These are phyloP conservation scores for Neoboletus magnificus DNA, from an alignment of 768 basidiomycete species.

Conservation along the genomic window DNA sequence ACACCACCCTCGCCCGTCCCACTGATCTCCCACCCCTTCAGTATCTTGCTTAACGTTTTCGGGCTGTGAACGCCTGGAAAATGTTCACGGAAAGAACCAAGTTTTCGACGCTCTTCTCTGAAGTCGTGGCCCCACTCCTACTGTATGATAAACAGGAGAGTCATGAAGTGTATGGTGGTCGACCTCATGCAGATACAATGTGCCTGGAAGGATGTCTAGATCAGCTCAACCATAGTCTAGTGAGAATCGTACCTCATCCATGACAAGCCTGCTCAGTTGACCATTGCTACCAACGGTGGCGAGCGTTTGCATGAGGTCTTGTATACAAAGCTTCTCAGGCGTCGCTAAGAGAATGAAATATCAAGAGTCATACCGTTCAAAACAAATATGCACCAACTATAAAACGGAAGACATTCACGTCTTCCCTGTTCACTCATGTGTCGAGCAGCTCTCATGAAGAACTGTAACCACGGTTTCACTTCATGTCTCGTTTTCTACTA, in stretches of 20 bases:
- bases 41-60: conserved; percentile 46
- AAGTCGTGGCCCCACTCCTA: too few species aligned
- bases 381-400: conserved; percentile 47
- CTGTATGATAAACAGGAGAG: neutral
- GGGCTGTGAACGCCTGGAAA: conserved; percentile 52
- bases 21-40: conserved; percentile 59
- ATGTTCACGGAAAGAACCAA: conserved; percentile 56
- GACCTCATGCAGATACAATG: conserved; percentile 73
- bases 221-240: neutral
- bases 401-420: conserved; percentile 41
- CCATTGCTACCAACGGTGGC: conserved; percentile 48
- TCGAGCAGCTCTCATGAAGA: conserved; percentile 55
- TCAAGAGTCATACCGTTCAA: neutral
- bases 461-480: conserved; percentile 48
- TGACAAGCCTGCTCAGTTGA: conserved; percentile 67
- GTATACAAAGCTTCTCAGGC: conserved; percentile 64
- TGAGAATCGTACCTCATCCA: conserved; percentile 63
- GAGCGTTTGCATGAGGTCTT: conserved; percentile 53
- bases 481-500: neutral
- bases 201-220: conserved; percentile 42
- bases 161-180: neutral
- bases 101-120: too few species aligned
- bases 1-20: conserved; percentile 50
- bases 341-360: conserved; percentile 48
- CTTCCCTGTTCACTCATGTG: neutral